A percentile compares a stretch with the other conserved stretches of the same genome.
phyloP scores from a whole-genome alignment of 2,329 filamentous ascomycete genomes.

The Seiridium unicorne region DNA sequence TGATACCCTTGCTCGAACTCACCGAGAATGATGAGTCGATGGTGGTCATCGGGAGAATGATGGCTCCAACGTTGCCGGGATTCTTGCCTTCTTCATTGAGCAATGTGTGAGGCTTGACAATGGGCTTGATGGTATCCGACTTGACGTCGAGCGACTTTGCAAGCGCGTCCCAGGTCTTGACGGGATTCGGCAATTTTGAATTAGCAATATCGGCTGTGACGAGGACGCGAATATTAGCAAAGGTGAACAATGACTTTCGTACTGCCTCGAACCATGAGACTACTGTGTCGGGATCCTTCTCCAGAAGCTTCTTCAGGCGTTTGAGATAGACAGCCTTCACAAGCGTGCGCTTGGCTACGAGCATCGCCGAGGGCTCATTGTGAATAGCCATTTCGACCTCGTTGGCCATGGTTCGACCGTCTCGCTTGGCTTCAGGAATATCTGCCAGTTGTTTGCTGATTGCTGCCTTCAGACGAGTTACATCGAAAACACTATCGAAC shows the following conservation, averaged over 20 bases:
- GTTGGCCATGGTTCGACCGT: slow-evolving; percentile 66
- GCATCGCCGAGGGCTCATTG: slow-evolving; percentile 71
- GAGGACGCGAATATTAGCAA: slow-evolving; percentile 81
- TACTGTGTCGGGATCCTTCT: slow-evolving; percentile 72
- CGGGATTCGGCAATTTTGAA: slow-evolving; percentile 67
- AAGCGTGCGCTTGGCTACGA: slow-evolving; percentile 76
- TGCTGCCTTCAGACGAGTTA: slow-evolving; percentile 58
- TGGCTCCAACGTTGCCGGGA: slow-evolving; percentile 71
- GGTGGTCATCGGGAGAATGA: slow-evolving; percentile 85
- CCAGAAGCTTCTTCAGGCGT: slow-evolving; percentile 76
- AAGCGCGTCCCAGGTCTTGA: slow-evolving; percentile 75
- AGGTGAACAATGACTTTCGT: slow-evolving; percentile 72
- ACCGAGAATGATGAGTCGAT: slow-evolving; percentile 90
- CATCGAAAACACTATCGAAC: slow-evolving; percentile 86
- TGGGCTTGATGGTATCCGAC: slow-evolving; percentile 59
- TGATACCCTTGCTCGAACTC: slow-evolving; percentile 70
- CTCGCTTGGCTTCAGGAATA: slow-evolving; percentile 87
- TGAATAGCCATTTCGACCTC: slow-evolving; percentile 77
- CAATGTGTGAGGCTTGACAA: slow-evolving; percentile 68
- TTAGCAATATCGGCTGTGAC: slow-evolving; percentile 75
- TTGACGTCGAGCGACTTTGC: slow-evolving; percentile 47
- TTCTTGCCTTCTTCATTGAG: slow-evolving; percentile 72
- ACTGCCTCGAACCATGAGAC: slow-evolving; percentile 76
- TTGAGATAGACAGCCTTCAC: slow-evolving; percentile 88
- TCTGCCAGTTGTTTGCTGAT: slow-evolving; percentile 85